A percentile compares a stretch with the other conserved stretches of the same genome.
Evolutionary conservation across 1,284 basidiomycete species (phyloP).

Genomic region (Ganoderma multipileum): DNA sequence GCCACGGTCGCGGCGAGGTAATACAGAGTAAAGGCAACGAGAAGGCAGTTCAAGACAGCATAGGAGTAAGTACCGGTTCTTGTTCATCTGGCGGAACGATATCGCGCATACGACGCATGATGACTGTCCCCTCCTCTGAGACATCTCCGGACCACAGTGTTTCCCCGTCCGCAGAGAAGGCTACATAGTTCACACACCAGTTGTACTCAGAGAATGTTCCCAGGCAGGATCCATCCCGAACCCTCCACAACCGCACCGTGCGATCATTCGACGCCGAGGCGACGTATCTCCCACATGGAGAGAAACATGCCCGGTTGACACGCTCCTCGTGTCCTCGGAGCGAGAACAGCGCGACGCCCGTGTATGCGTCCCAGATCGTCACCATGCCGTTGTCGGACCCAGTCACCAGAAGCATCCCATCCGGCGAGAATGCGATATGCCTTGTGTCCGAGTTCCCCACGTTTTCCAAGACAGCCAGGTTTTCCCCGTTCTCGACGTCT

Average conservation of each 20-base stretch:
- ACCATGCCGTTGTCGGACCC: slow-evolving; percentile 19
- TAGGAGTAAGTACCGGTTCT: too few relatives aligned
- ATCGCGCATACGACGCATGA: slow-evolving; percentile 10
- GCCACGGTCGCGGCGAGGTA: too few relatives aligned
- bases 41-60: too few relatives aligned
- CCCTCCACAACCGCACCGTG: slow-evolving; percentile 35
- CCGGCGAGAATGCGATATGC: slow-evolving; percentile 23
- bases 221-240: slow-evolving; percentile 14
- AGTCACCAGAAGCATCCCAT: slow-evolving; percentile 26
- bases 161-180: slow-evolving; percentile 27
- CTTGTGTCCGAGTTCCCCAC: neutral
- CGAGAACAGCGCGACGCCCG: slow-evolving; percentile 25
- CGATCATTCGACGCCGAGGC: slow-evolving; percentile 33
- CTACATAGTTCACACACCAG: slow-evolving; percentile 28
- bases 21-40: too few relatives aligned
- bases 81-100: neutral
- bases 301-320: slow-evolving; percentile 32
- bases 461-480: slow-evolving; percentile 25
- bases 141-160: slow-evolving; percentile 24
- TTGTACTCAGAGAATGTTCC: slow-evolving; percentile 23
- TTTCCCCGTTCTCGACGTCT: slow-evolving; percentile 24
- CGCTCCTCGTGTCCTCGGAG: slow-evolving; percentile 20
- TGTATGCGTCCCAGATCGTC: slow-evolving; percentile 27
- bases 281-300: slow-evolving; percentile 30
- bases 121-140: slow-evolving; percentile 27